These are phyloP conservation scores for Akanthomyces muscarius DNA, from an alignment of 2,329 filamentous ascomycete species.

Conservation along the genomic window DNA sequence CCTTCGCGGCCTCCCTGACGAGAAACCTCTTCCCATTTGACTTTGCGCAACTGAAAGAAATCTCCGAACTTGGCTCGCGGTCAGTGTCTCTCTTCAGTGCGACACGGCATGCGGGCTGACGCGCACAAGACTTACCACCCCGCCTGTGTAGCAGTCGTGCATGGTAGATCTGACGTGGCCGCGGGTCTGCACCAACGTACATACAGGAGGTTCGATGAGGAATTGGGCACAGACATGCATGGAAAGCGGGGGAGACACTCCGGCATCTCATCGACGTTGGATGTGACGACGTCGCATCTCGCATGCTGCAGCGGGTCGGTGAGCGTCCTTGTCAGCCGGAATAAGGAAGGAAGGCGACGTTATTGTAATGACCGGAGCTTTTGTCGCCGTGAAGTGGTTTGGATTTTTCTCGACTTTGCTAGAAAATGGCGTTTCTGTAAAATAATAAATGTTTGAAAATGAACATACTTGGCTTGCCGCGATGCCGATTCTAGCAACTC, in stretches of 20 bases:
- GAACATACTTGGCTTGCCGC: not conserved
- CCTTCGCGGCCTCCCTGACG: not conserved
- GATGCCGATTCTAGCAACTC: not conserved
- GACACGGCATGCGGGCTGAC: slow-evolving; percentile 10
- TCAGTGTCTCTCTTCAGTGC: not conserved
- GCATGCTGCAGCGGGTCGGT: slow-evolving; percentile 7
- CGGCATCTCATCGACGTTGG: not conserved
- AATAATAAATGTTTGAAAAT: not conserved
- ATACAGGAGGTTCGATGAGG: slow-evolving; percentile 3
- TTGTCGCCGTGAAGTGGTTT: no score
- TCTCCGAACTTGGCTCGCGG: not conserved
- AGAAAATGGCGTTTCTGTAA: not conserved
- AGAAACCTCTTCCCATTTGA: not conserved
- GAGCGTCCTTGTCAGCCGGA: not conserved
- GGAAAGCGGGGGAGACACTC: not conserved
- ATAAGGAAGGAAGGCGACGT: not conserved
- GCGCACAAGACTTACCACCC: not conserved
- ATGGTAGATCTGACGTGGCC: slow-evolving; percentile 12
- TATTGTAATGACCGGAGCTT: not conserved
- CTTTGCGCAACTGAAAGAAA: not conserved
- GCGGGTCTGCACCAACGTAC: not conserved
- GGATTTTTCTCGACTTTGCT: not conserved
- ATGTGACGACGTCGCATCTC: not conserved
- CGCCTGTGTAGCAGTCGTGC: slow-evolving; percentile 11
- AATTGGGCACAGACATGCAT: not conserved